Evolutionary conservation across 2,329 filamentous ascomycete species (phyloP).

Genomic region (Claviceps digitariae): DNA sequence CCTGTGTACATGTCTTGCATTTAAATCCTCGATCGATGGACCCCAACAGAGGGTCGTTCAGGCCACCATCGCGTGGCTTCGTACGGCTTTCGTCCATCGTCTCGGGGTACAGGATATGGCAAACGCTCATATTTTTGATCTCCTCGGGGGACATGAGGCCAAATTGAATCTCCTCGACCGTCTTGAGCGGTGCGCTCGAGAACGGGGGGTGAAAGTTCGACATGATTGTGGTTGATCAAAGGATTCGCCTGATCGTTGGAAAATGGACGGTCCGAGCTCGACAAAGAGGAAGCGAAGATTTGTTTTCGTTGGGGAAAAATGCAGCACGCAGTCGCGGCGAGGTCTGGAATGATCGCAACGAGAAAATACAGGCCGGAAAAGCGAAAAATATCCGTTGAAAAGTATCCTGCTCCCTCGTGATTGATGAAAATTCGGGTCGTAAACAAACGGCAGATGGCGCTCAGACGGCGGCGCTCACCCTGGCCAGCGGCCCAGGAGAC

Average conservation of each 20-base stretch:
- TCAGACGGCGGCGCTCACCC: constrained; percentile 28
- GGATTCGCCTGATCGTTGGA: neutral
- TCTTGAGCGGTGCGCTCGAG: constrained; percentile 92
- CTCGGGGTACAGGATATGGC: constrained; percentile 94
- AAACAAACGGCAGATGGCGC: constrained; percentile 26
- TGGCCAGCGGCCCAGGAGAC: constrained; percentile 34
- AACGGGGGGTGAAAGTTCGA: constrained; percentile 82
- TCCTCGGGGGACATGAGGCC: constrained; percentile 95
- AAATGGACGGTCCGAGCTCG: constrained; percentile 7
- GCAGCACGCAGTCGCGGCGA: constrained; percentile 6
- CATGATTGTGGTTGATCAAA: constrained; percentile 46
- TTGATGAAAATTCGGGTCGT: constrained; percentile 20
- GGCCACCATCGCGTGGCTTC: constrained; percentile 76
- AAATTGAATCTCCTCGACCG: constrained; percentile 98
- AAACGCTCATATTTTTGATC: constrained; percentile 97
- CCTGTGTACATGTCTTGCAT: constrained; percentile 92
- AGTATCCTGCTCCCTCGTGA: constrained; percentile 13
- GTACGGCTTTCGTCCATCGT: constrained; percentile 96
- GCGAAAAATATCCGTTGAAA: constrained; percentile 9
- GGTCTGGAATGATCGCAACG: neutral
- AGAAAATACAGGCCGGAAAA: constrained; percentile 10
- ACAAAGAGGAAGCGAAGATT: neutral
- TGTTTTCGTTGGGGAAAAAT: constrained; percentile 5
- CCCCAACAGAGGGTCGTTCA: constrained; percentile 91
- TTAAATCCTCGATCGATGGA: constrained; percentile 93